A percentile compares a stretch with the other conserved stretches of the same genome.
Evolutionary conservation across 2,329 filamentous ascomycete species (phyloP).

Genomic region (Nannizziopsis barbatae): DNA sequence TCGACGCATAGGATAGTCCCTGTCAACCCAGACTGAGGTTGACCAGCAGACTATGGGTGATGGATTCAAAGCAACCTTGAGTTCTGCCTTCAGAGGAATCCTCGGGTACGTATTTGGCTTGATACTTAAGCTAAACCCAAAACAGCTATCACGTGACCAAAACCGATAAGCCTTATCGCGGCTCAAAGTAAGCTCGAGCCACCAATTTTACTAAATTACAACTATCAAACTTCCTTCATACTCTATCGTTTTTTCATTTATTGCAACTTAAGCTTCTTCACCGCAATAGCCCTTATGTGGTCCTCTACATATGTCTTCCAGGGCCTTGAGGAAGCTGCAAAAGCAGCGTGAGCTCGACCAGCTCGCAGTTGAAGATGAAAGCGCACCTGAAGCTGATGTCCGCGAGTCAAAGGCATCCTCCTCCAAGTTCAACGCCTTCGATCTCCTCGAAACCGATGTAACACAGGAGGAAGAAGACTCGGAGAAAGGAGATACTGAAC

Average conservation of each 20-base stretch:
- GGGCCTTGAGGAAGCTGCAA: slow-evolving; percentile 54
- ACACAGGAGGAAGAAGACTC: slow-evolving; percentile 27
- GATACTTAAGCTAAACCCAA: slow-evolving; percentile 9
- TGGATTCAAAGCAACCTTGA: not conserved
- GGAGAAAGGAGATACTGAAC: slow-evolving; percentile 18
- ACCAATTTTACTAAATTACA: not conserved
- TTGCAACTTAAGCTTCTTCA: too few species aligned
- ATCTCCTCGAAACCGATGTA: slow-evolving; percentile 37
- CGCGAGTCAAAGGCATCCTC: slow-evolving; percentile 31
- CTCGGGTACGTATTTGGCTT: too few species aligned
- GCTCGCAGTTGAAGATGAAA: slow-evolving; percentile 29
- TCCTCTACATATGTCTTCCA: slow-evolving; percentile 46
- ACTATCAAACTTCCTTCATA: not conserved
- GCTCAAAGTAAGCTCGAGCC: not conserved
- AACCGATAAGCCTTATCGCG: not conserved
- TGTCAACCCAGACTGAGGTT: slow-evolving; percentile 6
- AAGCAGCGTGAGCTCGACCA: slow-evolving; percentile 47
- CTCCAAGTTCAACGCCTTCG: slow-evolving; percentile 43
- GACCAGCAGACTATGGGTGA: not conserved
- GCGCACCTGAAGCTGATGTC: slow-evolving; percentile 32
- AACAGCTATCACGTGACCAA: not conserved
- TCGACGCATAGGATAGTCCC: slow-evolving; percentile 37
- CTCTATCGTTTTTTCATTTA: not conserved
- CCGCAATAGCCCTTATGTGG: too few species aligned
- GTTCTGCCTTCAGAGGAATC: not conserved